Conservation (phyloP, 257 asterid species). For the Salvia splendens region DNA sequence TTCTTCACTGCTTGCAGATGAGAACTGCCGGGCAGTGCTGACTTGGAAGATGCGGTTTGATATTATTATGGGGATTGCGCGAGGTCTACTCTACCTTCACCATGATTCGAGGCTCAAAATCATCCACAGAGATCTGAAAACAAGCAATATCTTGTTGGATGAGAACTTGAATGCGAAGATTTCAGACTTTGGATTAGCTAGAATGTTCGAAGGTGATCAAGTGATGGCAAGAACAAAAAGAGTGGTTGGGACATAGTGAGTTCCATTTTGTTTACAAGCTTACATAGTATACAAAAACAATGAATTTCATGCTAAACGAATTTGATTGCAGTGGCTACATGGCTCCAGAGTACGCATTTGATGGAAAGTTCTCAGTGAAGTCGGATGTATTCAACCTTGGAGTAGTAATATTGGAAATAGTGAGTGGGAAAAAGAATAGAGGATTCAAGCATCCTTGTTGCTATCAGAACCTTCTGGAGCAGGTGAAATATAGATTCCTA, state of each 20-base stretch:
- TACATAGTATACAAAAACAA: neutral
- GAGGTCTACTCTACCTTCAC: slow-evolving; percentile 24
- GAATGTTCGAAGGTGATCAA: slow-evolving; percentile 20
- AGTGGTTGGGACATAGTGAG: slow-evolving; percentile 13
- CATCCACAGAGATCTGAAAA: slow-evolving; percentile 2
- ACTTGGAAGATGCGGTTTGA: slow-evolving; percentile 22
- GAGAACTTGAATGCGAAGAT: slow-evolving; percentile 13
- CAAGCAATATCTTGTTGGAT: neutral
- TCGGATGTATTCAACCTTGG: slow-evolving; percentile 32
- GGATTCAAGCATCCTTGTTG: neutral
- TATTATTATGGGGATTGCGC: slow-evolving; percentile 28
- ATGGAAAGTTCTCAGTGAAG: slow-evolving; percentile 16
- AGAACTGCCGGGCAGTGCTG: slow-evolving; percentile 5
- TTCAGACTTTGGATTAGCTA: slow-evolving; percentile 29
- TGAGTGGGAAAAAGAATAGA: slow-evolving; percentile 23
- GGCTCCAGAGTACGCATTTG: slow-evolving; percentile 25
- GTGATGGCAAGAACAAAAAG: neutral
- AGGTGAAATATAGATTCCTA: neutral
- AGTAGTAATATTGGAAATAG: slow-evolving; percentile 29
- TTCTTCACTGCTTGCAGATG: slow-evolving; percentile 2
- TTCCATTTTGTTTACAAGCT: neutral
- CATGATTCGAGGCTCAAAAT: slow-evolving; percentile 2
- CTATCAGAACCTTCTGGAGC: slow-evolving; percentile 13
- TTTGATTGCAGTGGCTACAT: slow-evolving; percentile 13
- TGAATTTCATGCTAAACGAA: neutral